These are phyloP conservation scores for Entomortierella beljakovae DNA, from an alignment of 192 early-diverging fungal species.

Conservation along the genomic window DNA sequence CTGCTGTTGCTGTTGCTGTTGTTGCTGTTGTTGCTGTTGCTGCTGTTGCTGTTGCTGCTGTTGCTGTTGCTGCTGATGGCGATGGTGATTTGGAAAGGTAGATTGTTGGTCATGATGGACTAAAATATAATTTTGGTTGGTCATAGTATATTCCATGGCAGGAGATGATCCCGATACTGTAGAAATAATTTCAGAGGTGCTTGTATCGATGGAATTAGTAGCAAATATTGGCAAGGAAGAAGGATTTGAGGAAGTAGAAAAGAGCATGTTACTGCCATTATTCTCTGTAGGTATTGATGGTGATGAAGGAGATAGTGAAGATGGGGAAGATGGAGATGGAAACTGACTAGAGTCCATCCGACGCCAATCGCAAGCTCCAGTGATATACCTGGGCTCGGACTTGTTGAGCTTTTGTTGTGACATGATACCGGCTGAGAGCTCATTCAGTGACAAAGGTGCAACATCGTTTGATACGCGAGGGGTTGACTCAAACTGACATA, in stretches of 20 bases:
- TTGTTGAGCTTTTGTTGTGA: slow-evolving; percentile 6
- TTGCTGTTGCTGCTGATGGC: slow-evolving; percentile 13
- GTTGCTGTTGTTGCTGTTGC: slow-evolving; percentile 9
- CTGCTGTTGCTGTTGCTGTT: background rate
- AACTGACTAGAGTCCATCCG: no score
- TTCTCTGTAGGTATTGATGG: background rate
- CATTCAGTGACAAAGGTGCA: background rate
- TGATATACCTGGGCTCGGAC: no score
- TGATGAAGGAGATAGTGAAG: slow-evolving; percentile 5
- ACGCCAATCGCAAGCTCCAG: no score
- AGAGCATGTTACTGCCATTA: slow-evolving; percentile 21
- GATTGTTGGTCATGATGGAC: slow-evolving; percentile 1
- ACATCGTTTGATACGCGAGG: background rate
- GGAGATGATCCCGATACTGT: slow-evolving; percentile 32
- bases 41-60: slow-evolving; percentile 16
- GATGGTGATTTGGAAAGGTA: no score
- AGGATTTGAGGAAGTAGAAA: slow-evolving; percentile 12
- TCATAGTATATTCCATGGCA: slow-evolving; percentile 25
- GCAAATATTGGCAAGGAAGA: slow-evolving; percentile 13
- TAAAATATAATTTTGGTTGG: slow-evolving; percentile 37
- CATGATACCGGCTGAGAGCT: slow-evolving; percentile 7
- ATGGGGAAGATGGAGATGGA: background rate
- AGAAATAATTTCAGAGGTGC: slow-evolving; percentile 4
- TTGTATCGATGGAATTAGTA: background rate
- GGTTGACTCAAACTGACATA: background rate